These are phyloP conservation scores for Phialophora verrucosa DNA, from an alignment of 2,329 filamentous ascomycete genomes.

Conservation along the genomic window DNA sequence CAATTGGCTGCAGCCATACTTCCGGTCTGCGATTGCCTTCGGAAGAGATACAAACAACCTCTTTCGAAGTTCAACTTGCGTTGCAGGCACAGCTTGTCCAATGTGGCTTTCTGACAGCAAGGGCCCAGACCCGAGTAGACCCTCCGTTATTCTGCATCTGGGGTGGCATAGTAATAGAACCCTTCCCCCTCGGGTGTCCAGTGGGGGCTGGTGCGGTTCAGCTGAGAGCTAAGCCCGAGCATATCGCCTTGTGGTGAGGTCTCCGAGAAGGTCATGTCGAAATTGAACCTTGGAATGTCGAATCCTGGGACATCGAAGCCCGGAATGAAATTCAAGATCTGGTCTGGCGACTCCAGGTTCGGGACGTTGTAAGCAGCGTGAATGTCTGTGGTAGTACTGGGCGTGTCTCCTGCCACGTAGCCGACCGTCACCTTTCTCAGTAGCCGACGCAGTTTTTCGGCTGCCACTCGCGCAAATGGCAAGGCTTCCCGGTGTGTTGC, in stretches of 20 bases:
- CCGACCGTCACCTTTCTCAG: slow-evolving; percentile 1
- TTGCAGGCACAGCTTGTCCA: not conserved
- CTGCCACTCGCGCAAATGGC: not conserved
- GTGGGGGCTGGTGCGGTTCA: slow-evolving; percentile 1
- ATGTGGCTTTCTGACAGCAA: not conserved
- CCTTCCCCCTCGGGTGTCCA: slow-evolving; percentile 15
- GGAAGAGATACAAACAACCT: not conserved
- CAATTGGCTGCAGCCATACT: slow-evolving; percentile 6
- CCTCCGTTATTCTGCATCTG: slow-evolving; percentile 3
- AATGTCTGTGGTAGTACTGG: slow-evolving; percentile 7
- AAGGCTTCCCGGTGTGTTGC: not conserved
- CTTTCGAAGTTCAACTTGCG: not conserved
- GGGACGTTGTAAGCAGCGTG: not conserved
- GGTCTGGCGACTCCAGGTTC: not conserved
- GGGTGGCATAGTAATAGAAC: slow-evolving; percentile 13
- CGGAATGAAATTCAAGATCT: not conserved
- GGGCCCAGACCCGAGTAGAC: not conserved
- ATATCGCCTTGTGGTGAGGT: not conserved
- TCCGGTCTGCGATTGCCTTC: not conserved
- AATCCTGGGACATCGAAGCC: not conserved
- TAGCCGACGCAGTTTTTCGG: not conserved
- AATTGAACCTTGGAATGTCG: not conserved
- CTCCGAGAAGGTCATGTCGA: slow-evolving; percentile 1
- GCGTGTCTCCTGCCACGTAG: not conserved
- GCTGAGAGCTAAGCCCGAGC: not conserved